These are phyloP conservation scores for Pestalotiopsis sp. DNA, from an alignment of 2,329 filamentous ascomycete genomes.

Conservation along the genomic window DNA sequence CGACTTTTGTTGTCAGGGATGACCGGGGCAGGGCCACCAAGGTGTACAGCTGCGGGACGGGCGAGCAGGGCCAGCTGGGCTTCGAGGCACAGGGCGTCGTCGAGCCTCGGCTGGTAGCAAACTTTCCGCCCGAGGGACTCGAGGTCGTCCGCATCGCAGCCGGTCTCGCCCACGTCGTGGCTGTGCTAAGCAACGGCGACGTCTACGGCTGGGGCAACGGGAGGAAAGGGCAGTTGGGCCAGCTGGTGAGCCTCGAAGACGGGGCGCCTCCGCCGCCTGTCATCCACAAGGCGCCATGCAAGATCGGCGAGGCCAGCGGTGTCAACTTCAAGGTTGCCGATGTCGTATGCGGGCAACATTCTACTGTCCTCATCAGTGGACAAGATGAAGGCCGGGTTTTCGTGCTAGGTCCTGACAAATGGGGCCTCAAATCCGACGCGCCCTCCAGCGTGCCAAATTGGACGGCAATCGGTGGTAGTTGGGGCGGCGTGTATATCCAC, in stretches of 20 bases:
- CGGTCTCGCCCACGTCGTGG: constrained; percentile 77
- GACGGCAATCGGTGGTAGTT: constrained; percentile 74
- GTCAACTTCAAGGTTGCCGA: constrained; percentile 63
- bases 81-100: constrained; percentile 20
- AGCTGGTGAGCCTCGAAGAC: constrained; percentile 35
- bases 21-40: constrained; percentile 40
- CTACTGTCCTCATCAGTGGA: constrained; percentile 71
- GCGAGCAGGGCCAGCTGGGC: constrained; percentile 73
- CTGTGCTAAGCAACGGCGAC: constrained; percentile 72
- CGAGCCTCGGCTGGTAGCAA: constrained; percentile 44
- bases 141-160: constrained; percentile 68
- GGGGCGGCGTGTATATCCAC: constrained; percentile 79
- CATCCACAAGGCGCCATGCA: constrained; percentile 10
- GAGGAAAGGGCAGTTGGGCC: constrained; percentile 81
- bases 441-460: constrained; percentile 58
- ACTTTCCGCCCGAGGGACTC: constrained; percentile 65
- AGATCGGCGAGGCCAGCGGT: constrained; percentile 52
- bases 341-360: constrained; percentile 81
- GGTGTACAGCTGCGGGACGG: constrained; percentile 67
- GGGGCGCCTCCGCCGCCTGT: constrained; percentile 11
- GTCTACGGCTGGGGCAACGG: constrained; percentile 89
- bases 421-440: constrained; percentile 60
- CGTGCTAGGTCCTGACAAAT: constrained; percentile 77
- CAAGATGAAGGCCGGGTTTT: constrained; percentile 58
- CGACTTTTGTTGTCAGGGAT: constrained; percentile 59